Conservation (phyloP, 192 early-diverging fungal species). For the Umbelopsis sp. region DNA sequence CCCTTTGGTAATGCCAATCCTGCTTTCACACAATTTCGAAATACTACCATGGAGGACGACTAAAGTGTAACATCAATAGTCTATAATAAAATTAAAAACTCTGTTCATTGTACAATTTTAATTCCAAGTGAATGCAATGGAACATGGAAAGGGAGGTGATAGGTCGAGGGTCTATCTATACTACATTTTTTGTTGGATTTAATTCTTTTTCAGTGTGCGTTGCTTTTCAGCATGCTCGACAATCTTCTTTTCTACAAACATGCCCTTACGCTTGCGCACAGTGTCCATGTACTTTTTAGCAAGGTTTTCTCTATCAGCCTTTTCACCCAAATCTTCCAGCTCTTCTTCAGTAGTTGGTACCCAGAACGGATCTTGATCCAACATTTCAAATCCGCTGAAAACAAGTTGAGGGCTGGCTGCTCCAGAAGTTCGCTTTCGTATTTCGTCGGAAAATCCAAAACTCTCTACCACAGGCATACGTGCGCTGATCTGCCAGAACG, state of each 20-base stretch:
- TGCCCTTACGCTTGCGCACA: slow-evolving; percentile 92
- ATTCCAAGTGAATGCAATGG: neutral
- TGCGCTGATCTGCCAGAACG: slow-evolving; percentile 90
- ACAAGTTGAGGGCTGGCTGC: slow-evolving; percentile 94
- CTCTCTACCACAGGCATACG: slow-evolving; percentile 93
- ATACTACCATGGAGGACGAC: neutral
- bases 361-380: slow-evolving; percentile 98
- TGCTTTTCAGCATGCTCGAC: slow-evolving; percentile 86
- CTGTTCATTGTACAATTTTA: neutral
- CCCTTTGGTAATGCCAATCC: neutral
- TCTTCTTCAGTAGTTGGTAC: slow-evolving; percentile 97
- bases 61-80: neutral
- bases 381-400: slow-evolving; percentile 90
- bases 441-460: slow-evolving; percentile 99
- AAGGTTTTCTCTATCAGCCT: slow-evolving; percentile 94
- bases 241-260: slow-evolving; percentile 93
- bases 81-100: neutral
- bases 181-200: neutral
- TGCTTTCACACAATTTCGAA: slow-evolving; percentile 12
- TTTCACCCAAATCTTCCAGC: slow-evolving; percentile 97
- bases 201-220: slow-evolving; percentile 36
- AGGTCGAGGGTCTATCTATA: neutral
- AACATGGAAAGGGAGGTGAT: too few relatives aligned
- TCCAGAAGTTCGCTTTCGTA: slow-evolving; percentile 94
- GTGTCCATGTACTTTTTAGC: slow-evolving; percentile 97